Evolutionary conservation across 2,329 filamentous ascomycete genomes (phyloP).

Genomic region (Tolypocladium ovalisporum): DNA sequence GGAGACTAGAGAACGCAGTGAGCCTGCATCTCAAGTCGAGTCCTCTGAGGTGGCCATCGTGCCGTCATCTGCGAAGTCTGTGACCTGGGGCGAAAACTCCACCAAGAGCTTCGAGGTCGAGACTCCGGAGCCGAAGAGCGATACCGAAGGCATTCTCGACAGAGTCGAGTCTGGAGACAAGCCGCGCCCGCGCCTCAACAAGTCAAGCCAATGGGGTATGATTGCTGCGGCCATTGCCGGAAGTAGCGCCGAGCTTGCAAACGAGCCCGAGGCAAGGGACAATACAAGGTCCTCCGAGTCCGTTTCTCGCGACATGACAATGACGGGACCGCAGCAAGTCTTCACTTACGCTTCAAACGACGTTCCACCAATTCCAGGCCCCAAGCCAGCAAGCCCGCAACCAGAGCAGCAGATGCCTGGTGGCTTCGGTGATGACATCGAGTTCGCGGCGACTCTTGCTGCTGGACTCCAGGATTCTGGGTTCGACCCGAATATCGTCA

Average conservation of each 20-base stretch:
- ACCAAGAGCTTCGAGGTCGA: slow-evolving; percentile 53
- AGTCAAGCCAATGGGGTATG: slow-evolving; percentile 38
- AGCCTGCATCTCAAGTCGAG: slow-evolving; percentile 8
- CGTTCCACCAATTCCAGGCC: slow-evolving; percentile 41
- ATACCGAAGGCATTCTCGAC: slow-evolving; percentile 13
- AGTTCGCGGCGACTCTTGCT: slow-evolving; percentile 59
- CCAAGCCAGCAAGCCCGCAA: slow-evolving; percentile 41
- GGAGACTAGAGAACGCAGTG: background rate
- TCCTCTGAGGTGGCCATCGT: slow-evolving; percentile 25
- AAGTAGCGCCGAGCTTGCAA: slow-evolving; percentile 24
- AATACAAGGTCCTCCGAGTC: slow-evolving; percentile 8
- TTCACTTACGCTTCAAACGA: slow-evolving; percentile 28
- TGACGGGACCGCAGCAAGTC: slow-evolving; percentile 10
- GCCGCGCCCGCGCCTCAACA: slow-evolving; percentile 23
- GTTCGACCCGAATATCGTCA: slow-evolving; percentile 60
- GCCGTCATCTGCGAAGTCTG: slow-evolving; percentile 38
- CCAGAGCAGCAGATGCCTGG: slow-evolving; percentile 48
- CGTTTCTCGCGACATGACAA: slow-evolving; percentile 9
- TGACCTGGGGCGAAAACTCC: slow-evolving; percentile 55
- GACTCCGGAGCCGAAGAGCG: slow-evolving; percentile 37
- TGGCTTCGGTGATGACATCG: slow-evolving; percentile 54
- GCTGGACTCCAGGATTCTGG: slow-evolving; percentile 59
- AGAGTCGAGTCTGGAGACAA: slow-evolving; percentile 18
- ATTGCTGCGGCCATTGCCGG: slow-evolving; percentile 39
- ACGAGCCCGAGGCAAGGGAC: slow-evolving; percentile 17